Percentiles rank a stretch among this genome's conserved stretches.
phyloP scores from a whole-genome alignment of 2,329 filamentous ascomycete genomes.

The Fusarium bulbicola region DNA sequence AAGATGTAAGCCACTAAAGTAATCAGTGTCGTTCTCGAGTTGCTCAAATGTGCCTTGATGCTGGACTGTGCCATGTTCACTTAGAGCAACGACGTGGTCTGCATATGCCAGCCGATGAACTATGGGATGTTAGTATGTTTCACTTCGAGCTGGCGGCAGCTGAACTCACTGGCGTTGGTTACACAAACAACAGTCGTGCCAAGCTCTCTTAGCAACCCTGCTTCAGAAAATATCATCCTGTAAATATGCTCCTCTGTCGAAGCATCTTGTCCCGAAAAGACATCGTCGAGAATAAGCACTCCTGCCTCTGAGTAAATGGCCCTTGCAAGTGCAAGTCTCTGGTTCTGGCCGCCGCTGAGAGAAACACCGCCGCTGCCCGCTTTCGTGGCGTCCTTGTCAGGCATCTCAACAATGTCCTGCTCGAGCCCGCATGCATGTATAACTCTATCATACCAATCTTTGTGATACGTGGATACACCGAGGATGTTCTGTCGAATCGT shows the following conservation, averaged over 20 bases:
- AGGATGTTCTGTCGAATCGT: constrained; percentile 13
- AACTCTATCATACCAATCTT: constrained; percentile 7
- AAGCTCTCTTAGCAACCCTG: not conserved
- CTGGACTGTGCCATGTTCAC: constrained; percentile 5
- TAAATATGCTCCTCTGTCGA: constrained; percentile 20
- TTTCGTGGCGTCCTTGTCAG: constrained; percentile 11
- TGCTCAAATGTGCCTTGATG: constrained; percentile 22
- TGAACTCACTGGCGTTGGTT: constrained; percentile 8
- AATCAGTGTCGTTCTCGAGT: constrained; percentile 5
- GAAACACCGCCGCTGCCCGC: constrained; percentile 47
- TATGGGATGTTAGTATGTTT: not conserved
- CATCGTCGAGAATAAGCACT: constrained; percentile 47
- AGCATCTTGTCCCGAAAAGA: constrained; percentile 41
- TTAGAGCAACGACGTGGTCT: constrained; percentile 6
- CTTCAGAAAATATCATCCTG: not conserved
- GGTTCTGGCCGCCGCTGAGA: constrained; percentile 49
- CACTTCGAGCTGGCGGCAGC: not conserved
- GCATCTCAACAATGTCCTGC: constrained; percentile 5
- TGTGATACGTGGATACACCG: not conserved
- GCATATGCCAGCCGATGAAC: constrained; percentile 4
- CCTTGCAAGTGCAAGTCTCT: constrained; percentile 41
- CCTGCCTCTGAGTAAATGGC: constrained; percentile 36
- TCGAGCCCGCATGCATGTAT: constrained; percentile 4
- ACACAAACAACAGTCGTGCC: constrained; percentile 5
- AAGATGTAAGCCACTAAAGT: constrained; percentile 9